Percentiles rank a stretch among this genome's conserved stretches.
These are phyloP conservation scores for Camellia japonica DNA, from an alignment of 148 eudicot species.

Conservation along the genomic window DNA sequence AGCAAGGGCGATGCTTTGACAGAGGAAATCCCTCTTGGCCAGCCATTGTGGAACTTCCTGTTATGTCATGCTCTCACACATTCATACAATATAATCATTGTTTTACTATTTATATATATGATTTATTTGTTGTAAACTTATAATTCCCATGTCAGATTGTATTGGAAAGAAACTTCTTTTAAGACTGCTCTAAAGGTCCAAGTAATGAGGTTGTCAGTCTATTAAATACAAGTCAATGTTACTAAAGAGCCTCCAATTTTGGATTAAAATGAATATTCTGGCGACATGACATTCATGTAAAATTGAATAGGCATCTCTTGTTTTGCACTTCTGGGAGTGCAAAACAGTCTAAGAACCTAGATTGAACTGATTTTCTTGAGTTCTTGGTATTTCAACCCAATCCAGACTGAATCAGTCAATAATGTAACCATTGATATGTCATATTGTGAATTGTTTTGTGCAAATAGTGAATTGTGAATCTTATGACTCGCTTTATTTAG, in stretches of 20 bases:
- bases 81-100: not conserved
- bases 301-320: not conserved
- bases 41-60: not conserved
- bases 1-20: not conserved
- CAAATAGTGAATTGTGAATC: too few species aligned
- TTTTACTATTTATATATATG: not conserved
- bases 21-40: not conserved
- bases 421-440: not conserved
- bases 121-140: not conserved
- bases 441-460: too few species aligned
- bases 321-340: not conserved
- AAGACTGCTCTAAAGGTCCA: too few species aligned
- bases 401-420: not conserved
- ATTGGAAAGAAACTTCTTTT: too few species aligned
- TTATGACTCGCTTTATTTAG: too few species aligned
- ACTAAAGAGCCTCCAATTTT: too few species aligned
- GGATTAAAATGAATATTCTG: too few species aligned
- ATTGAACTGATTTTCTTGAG: not conserved
- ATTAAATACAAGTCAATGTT: too few species aligned
- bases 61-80: not conserved
- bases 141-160: not conserved
- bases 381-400: conserved; percentile 4
- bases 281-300: too few species aligned
- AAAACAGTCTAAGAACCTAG: not conserved
- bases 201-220: too few species aligned